Conservation (phyloP, 345 rosid species). For the Populus nigra region DNA sequence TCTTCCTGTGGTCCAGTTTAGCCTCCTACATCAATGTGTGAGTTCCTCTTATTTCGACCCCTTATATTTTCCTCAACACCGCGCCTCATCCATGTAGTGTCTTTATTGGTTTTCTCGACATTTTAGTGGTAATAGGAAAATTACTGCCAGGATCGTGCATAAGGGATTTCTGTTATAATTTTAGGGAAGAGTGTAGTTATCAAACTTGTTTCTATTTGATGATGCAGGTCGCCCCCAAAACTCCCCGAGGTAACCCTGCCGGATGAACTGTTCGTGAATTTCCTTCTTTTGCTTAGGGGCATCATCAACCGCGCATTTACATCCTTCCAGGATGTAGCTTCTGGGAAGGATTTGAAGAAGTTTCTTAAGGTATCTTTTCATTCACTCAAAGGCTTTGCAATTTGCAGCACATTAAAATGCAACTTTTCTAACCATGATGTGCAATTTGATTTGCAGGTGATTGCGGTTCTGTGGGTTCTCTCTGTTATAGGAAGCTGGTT, state of each 20-base stretch:
- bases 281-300: conserved; percentile 6
- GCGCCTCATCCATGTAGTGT: too few species aligned
- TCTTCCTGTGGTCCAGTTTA: conserved; percentile 26
- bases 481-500: conserved; percentile 45
- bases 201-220: not conserved
- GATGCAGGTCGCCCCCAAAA: conserved; percentile 22
- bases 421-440: not conserved
- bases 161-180: too few species aligned
- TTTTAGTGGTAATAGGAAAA: too few species aligned
- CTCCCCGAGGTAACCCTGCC: conserved; percentile 12
- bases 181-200: too few species aligned
- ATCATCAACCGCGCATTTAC: conserved; percentile 4
- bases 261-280: conserved; percentile 7
- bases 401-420: not conserved
- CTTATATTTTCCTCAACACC: too few species aligned
- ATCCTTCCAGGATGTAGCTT: conserved; percentile 16
- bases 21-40: conserved; percentile 27
- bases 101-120: too few species aligned
- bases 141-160: too few species aligned
- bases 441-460: conserved; percentile 29
- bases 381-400: not conserved
- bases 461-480: conserved; percentile 30
- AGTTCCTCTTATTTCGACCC: not conserved
- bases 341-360: conserved; percentile 26
- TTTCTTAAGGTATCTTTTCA: conserved; percentile 10